These are phyloP conservation scores for Fusarium sp. DNA, from an alignment of 2,329 filamentous ascomycete genomes.

Conservation along the genomic window DNA sequence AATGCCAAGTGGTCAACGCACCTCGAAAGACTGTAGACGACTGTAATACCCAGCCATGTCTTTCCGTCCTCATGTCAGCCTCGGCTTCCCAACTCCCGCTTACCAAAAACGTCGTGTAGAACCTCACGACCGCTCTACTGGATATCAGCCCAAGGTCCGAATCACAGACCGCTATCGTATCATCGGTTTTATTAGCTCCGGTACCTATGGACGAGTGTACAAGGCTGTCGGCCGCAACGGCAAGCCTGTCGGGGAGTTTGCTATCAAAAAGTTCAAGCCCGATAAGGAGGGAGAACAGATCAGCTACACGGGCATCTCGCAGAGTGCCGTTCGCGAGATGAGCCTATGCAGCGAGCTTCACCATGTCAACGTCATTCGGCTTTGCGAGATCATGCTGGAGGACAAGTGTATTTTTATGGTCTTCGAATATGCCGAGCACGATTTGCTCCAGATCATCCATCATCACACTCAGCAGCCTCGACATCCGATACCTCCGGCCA, in stretches of 20 bases:
- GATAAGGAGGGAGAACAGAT: slow-evolving; percentile 97
- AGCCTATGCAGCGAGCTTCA: slow-evolving; percentile 91
- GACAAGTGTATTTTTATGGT: slow-evolving; percentile 99
- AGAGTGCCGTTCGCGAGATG: slow-evolving; percentile 98
- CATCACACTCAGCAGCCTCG: slow-evolving; percentile 91
- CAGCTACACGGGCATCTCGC: slow-evolving; percentile 96
- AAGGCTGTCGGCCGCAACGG: slow-evolving; percentile 78
- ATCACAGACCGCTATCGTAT: slow-evolving; percentile 95
- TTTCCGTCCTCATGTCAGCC: slow-evolving; percentile 47
- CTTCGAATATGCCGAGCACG: slow-evolving; percentile 98
- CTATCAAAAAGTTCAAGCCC: slow-evolving; percentile 99
- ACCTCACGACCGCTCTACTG: slow-evolving; percentile 60
- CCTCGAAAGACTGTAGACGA: neutral
- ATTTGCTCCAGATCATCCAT: slow-evolving; percentile 96
- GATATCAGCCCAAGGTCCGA: slow-evolving; percentile 80
- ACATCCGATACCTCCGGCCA: slow-evolving; percentile 86
- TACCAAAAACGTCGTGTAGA: slow-evolving; percentile 56
- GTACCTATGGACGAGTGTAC: slow-evolving; percentile 97
- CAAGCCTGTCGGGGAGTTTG: slow-evolving; percentile 75
- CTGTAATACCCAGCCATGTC: slow-evolving; percentile 44
- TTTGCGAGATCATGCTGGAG: slow-evolving; percentile 95
- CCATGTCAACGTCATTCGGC: slow-evolving; percentile 87
- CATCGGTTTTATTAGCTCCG: slow-evolving; percentile 96
- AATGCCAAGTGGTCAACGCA: slow-evolving; percentile 38
- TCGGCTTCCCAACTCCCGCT: slow-evolving; percentile 42